phyloP scores from a whole-genome alignment of 140 eudicot species.

The Cichorium intybus region DNA sequence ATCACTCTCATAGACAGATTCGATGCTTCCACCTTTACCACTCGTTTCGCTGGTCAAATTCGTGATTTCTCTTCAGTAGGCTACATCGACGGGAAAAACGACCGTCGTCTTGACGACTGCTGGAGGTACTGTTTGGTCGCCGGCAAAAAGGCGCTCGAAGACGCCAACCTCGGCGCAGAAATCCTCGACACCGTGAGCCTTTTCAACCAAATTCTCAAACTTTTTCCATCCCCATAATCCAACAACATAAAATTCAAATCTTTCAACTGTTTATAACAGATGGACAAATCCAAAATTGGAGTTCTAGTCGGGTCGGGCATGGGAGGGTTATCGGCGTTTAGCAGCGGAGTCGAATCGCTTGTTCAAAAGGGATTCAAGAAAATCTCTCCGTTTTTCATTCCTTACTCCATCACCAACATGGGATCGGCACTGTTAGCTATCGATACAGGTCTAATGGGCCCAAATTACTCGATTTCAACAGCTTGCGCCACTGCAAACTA shows the following conservation, averaged over 20 bases:
- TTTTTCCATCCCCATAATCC: neutral
- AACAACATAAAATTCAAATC: neutral
- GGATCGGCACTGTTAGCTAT: conserved; percentile 77
- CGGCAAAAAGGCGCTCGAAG: conserved; percentile 65
- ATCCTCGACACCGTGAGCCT: conserved; percentile 51
- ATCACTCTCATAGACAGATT: conserved; percentile 63
- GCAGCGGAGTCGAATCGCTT: conserved; percentile 70
- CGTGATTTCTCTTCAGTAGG: conserved; percentile 66
- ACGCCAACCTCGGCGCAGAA: conserved; percentile 59
- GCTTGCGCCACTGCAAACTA: conserved; percentile 86
- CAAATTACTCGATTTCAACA: conserved; percentile 63
- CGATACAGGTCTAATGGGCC: conserved; percentile 77
- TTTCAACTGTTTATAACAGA: conserved; percentile 34
- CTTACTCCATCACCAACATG: conserved; percentile 70
- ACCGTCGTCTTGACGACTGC: conserved; percentile 76
- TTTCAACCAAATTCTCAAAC: neutral
- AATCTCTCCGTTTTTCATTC: conserved; percentile 79
- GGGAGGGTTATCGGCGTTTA: conserved; percentile 77
- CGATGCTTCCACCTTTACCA: conserved; percentile 62
- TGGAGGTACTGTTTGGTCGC: conserved; percentile 84
- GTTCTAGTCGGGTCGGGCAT: conserved; percentile 76
- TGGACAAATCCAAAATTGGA: conserved; percentile 63
- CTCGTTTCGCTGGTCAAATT: conserved; percentile 73
- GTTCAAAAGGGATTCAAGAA: conserved; percentile 65
- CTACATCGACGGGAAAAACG: conserved; percentile 77